These are phyloP conservation scores for Fagopyrum homotropicum DNA, from an alignment of 148 eudicot genomes.

Conservation along the genomic window DNA sequence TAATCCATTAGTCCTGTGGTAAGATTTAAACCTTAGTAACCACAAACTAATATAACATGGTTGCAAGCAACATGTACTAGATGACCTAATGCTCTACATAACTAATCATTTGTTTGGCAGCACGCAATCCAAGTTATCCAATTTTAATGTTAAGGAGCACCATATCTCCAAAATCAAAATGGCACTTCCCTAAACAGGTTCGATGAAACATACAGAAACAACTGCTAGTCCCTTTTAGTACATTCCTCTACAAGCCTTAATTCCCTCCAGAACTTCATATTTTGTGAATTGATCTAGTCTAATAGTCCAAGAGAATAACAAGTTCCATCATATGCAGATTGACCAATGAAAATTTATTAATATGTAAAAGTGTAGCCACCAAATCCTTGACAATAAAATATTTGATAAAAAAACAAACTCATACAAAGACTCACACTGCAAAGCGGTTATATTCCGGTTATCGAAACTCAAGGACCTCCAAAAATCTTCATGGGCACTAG, in stretches of 20 bases:
- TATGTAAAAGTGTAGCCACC: neutral
- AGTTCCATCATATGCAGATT: neutral
- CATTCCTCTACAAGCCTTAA: neutral
- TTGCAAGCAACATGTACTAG: neutral
- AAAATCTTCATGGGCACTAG: conserved; percentile 65
- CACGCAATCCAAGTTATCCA: neutral
- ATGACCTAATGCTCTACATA: neutral
- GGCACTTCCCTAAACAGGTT: neutral
- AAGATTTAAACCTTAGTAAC: neutral
- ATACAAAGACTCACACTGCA: conserved; percentile 40
- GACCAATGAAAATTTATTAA: neutral
- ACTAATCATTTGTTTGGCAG: neutral
- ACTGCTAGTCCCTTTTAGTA: neutral
- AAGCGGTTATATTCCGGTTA: conserved; percentile 31
- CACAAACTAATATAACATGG: neutral
- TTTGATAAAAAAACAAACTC: neutral
- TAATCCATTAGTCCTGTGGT: neutral
- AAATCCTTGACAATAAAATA: neutral
- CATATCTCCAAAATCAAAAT: neutral
- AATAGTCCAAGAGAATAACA: neutral
- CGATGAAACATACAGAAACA: neutral
- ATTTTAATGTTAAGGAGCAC: neutral
- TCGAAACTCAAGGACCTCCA: conserved; percentile 55
- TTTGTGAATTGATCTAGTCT: neutral
- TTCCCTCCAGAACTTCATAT: neutral